Conservation (phyloP, 31 red algal genomes). For the Asparagopsis taxiformis region DNA sequence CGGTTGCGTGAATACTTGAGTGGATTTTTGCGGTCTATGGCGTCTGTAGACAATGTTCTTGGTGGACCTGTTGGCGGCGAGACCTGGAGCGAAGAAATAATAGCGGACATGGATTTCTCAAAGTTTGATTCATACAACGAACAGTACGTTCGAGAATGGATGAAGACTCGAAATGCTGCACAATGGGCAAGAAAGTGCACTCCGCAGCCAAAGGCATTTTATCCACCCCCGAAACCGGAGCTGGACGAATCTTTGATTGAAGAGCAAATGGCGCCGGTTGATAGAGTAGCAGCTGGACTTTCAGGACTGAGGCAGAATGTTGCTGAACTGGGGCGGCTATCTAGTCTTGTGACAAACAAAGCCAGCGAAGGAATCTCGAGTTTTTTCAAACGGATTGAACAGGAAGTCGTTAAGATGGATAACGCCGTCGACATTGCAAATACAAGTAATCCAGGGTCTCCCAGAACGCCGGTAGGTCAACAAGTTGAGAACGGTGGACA, state of each 20-base stretch:
- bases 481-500: too few species aligned
- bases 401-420: slow-evolving; percentile 61
- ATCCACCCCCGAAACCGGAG: slow-evolving; percentile 54
- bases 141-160: slow-evolving; percentile 47
- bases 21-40: slow-evolving; percentile 70
- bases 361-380: slow-evolving; percentile 69
- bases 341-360: slow-evolving; percentile 32
- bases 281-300: slow-evolving; percentile 55
- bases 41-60: slow-evolving; percentile 43
- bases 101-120: slow-evolving; percentile 24
- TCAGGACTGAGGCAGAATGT: slow-evolving; percentile 61
- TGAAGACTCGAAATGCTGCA: slow-evolving; percentile 60
- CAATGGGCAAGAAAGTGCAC: slow-evolving; percentile 43
- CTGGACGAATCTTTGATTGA: slow-evolving; percentile 51
- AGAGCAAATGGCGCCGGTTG: slow-evolving; percentile 44
- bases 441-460: neutral
- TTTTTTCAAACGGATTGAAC: slow-evolving; percentile 67
- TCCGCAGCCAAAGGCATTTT: slow-evolving; percentile 7
- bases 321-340: slow-evolving; percentile 32
- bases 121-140: slow-evolving; percentile 47
- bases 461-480: neutral
- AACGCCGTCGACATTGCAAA: slow-evolving; percentile 18
- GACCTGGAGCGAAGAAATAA: slow-evolving; percentile 45
- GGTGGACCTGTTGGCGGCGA: slow-evolving; percentile 33
- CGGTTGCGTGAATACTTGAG: slow-evolving; percentile 67